phyloP scores from a whole-genome alignment of 331 rosid species.

The Acacia pycnantha region DNA sequence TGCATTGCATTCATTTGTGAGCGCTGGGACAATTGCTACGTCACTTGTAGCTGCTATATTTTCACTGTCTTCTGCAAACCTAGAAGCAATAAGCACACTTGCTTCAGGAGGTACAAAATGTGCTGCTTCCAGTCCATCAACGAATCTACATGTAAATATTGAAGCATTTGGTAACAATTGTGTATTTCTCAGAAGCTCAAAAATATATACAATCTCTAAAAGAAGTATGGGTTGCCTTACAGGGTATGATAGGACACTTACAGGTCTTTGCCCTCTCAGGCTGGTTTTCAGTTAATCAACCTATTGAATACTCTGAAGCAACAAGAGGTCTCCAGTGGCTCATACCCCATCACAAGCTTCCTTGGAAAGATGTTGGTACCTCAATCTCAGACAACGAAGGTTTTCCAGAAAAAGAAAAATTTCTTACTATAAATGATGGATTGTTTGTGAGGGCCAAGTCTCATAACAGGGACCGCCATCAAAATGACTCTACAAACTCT shows the following conservation, averaged over 20 bases:
- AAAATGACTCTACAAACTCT: slow-evolving; percentile 19
- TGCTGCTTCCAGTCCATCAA: slow-evolving; percentile 38
- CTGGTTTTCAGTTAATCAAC: slow-evolving; percentile 51
- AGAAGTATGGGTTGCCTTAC: neutral
- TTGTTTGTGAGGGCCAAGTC: slow-evolving; percentile 13
- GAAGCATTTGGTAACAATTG: neutral
- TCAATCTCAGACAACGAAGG: slow-evolving; percentile 16
- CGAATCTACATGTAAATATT: slow-evolving; percentile 59
- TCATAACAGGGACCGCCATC: slow-evolving; percentile 1
- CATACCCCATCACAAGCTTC: slow-evolving; percentile 64
- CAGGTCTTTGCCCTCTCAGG: slow-evolving; percentile 70
- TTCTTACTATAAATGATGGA: slow-evolving; percentile 13
- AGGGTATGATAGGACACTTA: slow-evolving; percentile 76
- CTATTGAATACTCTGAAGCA: slow-evolving; percentile 56
- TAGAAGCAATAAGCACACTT: slow-evolving; percentile 50
- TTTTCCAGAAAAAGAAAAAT: slow-evolving; percentile 19
- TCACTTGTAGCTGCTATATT: slow-evolving; percentile 53
- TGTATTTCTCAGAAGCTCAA: neutral
- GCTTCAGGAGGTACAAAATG: slow-evolving; percentile 42
- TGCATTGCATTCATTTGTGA: slow-evolving; percentile 55
- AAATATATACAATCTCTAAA: neutral
- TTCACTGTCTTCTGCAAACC: slow-evolving; percentile 56
- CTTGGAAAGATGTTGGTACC: slow-evolving; percentile 46
- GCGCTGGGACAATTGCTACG: slow-evolving; percentile 60
- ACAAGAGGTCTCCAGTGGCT: slow-evolving; percentile 68